phyloP scores from a whole-genome alignment of 179 eudicot genomes.

The Carnegiea gigantea region DNA sequence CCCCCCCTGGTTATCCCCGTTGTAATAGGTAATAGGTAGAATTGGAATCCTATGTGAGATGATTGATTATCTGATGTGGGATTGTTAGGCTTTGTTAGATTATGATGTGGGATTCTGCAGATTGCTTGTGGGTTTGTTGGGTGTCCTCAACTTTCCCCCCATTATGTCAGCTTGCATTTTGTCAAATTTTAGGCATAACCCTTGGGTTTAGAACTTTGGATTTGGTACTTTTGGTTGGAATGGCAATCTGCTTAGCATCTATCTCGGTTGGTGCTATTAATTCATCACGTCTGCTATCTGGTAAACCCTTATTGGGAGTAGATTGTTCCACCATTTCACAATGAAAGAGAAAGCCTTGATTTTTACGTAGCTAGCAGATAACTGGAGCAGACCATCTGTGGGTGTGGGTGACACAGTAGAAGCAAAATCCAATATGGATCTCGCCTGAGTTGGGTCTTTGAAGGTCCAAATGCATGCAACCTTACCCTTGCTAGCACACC shows the following conservation, averaged over 20 bases:
- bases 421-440: background rate
- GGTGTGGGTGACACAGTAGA: background rate
- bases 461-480: background rate
- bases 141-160: background rate
- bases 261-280: background rate
- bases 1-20: background rate
- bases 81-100: background rate
- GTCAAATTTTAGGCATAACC: background rate
- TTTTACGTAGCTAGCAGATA: background rate
- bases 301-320: background rate
- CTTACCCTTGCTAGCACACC: background rate
- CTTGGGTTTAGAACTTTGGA: background rate
- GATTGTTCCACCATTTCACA: background rate
- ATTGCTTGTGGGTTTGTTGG: slow-evolving; percentile 4
- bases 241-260: background rate
- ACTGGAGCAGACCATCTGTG: background rate
- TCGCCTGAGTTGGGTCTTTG: background rate
- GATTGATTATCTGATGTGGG: background rate
- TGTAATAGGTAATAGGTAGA: background rate
- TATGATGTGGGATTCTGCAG: background rate
- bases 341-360: background rate
- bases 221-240: background rate
- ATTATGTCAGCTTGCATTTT: background rate
- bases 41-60: background rate
- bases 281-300: background rate